Base-by-base conservation (phyloP, 345 rosid genomes). In the Punica granatum region DNA sequence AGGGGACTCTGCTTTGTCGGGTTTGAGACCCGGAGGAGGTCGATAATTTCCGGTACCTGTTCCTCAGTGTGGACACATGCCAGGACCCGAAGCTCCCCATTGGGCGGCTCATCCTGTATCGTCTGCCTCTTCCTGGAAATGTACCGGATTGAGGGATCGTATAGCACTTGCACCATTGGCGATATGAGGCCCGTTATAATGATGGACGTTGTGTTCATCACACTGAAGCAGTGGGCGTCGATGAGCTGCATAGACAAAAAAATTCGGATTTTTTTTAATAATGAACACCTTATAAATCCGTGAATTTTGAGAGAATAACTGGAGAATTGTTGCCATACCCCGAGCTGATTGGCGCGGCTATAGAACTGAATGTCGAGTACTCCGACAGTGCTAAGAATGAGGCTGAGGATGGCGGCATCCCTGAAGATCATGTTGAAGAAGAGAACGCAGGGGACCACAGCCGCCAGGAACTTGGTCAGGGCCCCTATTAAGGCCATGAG, bases 131-230 rank as follows among this genome's bases (percentile, higher is more conserved):
- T 64, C 37, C 70, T 44, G 21, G 69, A 66, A 41, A 67, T 30
- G 71, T 65, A 80, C 65, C 73, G 75, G 63, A 63, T 72, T 28
- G 81, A 72, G 7, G 84, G 84, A 66, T 77, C 81, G 26, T 77
- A 77, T 15, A 80, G 32, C 14, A 25, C 31, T 53, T 53, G 59
- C 59, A 53, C 59, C 59, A 53, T 25, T 2, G 31, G 30, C 2
- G 59, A 53, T 53, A 53, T 53, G 28, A 67, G 31, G 66, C 60
- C 68, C 1, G 77, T 69, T 7, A 75, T 25, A 3, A 75, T 54
- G 6, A 67, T 53, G 63, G 71, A 69, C 21, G 70, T 63, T 65
- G 54, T 62, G 48, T 76, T 80, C 46, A 80, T 53, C 59, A 53
- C 59, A 25, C 59, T 53, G 21, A 53, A 53, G 31, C 64, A 48